phyloP scores from a whole-genome alignment of 2,329 filamentous ascomycete species.

The Akanthomyces uredinophilus region DNA sequence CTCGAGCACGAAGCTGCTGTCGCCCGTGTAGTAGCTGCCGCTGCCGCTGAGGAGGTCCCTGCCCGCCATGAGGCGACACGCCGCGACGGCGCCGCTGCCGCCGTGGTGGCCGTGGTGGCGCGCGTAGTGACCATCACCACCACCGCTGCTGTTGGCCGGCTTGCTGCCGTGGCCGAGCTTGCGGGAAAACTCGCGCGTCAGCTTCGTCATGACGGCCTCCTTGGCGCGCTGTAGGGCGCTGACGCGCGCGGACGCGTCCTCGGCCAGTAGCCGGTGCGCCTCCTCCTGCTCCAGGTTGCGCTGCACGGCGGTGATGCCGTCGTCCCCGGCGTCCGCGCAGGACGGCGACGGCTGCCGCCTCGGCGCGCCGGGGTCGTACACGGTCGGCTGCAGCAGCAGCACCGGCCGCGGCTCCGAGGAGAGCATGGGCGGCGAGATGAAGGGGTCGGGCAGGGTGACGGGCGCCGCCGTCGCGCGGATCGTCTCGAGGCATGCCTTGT shows the following conservation, averaged over 20 bases:
- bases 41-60: conserved; percentile 27
- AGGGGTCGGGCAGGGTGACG: conserved; percentile 27
- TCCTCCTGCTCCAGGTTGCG: conserved; percentile 54
- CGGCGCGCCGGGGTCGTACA: conserved; percentile 43
- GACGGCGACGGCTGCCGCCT: conserved; percentile 13
- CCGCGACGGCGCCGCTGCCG: conserved; percentile 23
- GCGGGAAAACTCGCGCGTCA: conserved; percentile 47
- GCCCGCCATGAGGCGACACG: conserved; percentile 28
- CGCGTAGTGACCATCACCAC: background rate
- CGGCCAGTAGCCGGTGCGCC: conserved; percentile 49
- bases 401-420: conserved; percentile 44
- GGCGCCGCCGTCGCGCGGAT: conserved; percentile 23
- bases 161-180: conserved; percentile 20
- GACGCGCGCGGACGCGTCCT: conserved; percentile 50
- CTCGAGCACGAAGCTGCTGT: conserved; percentile 32
- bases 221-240: conserved; percentile 54
- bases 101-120: background rate
- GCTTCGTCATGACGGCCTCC: conserved; percentile 54
- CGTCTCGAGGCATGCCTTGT: conserved; percentile 22
- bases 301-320: conserved; percentile 52
- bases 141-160: conserved; percentile 13
- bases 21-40: conserved; percentile 23
- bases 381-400: conserved; percentile 52
- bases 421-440: conserved; percentile 48
- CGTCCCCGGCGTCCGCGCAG: conserved; percentile 25